Conservation (phyloP, 768 basidiomycete species). For the Boletus sp. region DNA sequence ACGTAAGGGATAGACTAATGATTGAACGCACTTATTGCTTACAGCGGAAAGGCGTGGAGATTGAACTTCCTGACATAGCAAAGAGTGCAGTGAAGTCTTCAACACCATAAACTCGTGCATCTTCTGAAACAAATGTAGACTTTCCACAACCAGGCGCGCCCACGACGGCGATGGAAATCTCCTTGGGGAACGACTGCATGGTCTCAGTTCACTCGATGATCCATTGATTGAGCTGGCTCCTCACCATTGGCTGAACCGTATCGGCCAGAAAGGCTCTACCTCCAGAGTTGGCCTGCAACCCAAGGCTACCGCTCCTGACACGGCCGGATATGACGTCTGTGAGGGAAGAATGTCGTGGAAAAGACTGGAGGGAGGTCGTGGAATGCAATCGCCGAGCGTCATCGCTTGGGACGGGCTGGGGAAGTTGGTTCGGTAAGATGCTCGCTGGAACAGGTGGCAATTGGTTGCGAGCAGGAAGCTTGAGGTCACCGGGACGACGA, state of each 20-base stretch:
- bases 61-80: conserved; percentile 31
- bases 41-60: conserved; percentile 41
- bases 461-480: conserved; percentile 56
- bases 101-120: conserved; percentile 61
- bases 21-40: conserved; percentile 8
- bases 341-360: conserved; percentile 31
- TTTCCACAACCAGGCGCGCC: conserved; percentile 83
- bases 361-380: conserved; percentile 37
- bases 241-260: conserved; percentile 24
- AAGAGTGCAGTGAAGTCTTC: conserved; percentile 38
- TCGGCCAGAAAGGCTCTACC: conserved; percentile 19
- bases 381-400: conserved; percentile 38
- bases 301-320: conserved; percentile 60
- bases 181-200: conserved; percentile 27
- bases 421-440: conserved; percentile 34
- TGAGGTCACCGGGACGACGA: conserved; percentile 56
- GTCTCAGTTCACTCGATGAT: conserved; percentile 4
- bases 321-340: conserved; percentile 41
- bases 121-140: conserved; percentile 74
- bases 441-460: conserved; percentile 32
- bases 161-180: conserved; percentile 69
- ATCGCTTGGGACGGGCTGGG: conserved; percentile 37
- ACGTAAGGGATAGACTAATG: conserved; percentile 21
- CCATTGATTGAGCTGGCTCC: conserved; percentile 1
- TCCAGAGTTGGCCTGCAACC: conserved; percentile 35